Conservation (phyloP, 495 filamentous ascomycete species). For the Stereocaulon alpinum region DNA sequence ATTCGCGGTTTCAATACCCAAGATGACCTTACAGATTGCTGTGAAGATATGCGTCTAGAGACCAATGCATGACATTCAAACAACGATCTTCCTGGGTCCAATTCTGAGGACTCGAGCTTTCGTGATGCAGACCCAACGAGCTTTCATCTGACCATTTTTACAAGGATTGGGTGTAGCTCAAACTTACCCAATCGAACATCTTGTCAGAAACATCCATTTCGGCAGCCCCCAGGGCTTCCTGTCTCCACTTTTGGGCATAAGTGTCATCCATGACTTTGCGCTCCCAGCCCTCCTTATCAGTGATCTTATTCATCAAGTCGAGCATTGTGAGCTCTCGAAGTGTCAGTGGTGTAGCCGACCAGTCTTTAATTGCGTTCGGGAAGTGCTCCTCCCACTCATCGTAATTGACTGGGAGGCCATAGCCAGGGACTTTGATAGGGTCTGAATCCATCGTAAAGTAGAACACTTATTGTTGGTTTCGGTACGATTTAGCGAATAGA, state of each 20-base stretch:
- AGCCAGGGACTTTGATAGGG: constrained; percentile 18
- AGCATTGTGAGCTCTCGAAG: constrained; percentile 33
- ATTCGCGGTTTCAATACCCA: too few species aligned
- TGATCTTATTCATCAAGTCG: constrained; percentile 31
- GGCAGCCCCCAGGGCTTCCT: constrained; percentile 25
- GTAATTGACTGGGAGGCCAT: constrained; percentile 13
- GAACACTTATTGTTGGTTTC: too few species aligned
- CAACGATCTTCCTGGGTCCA: too few species aligned
- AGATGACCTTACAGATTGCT: too few species aligned
- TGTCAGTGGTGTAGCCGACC: constrained; percentile 17
- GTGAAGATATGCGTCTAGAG: too few species aligned
- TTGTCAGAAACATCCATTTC: constrained; percentile 29
- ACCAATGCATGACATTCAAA: background rate
- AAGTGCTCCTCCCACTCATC: background rate
- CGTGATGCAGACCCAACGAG: too few species aligned
- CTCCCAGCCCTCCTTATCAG: constrained; percentile 43
- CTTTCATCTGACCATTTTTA: too few species aligned
- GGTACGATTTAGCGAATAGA: too few species aligned
- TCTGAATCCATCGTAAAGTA: background rate
- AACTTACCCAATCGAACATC: constrained; percentile 41
- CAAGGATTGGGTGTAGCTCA: background rate
- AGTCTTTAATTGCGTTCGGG: constrained; percentile 10
- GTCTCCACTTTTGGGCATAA: constrained; percentile 31
- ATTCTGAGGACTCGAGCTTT: too few species aligned
- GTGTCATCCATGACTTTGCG: constrained; percentile 43